These are phyloP conservation scores for Schrenkiella parvula DNA, from an alignment of 345 rosid genomes.

Conservation along the genomic window DNA sequence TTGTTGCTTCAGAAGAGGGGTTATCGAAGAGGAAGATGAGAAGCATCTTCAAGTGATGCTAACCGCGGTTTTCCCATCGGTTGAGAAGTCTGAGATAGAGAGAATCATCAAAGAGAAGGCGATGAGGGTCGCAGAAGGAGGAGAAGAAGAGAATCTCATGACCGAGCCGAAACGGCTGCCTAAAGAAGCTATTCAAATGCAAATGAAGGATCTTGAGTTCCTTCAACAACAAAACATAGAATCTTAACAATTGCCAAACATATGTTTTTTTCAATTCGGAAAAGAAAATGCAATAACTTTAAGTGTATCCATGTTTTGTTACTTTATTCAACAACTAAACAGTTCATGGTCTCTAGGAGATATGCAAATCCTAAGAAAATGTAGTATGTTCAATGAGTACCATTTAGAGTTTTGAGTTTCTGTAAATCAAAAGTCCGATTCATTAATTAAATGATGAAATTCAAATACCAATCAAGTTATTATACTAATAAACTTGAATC, in stretches of 20 bases:
- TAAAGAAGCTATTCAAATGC: constrained; percentile 71
- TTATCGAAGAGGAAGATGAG: constrained; percentile 74
- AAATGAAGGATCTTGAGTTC: constrained; percentile 93
- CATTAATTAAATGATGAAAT: background rate
- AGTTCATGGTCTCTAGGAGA: background rate
- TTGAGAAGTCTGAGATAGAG: constrained; percentile 45
- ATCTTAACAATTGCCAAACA: constrained; percentile 26
- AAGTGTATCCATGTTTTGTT: background rate
- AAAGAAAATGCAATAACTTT: background rate
- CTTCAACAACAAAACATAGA: constrained; percentile 67
- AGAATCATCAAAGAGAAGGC: constrained; percentile 65
- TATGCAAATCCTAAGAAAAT: background rate
- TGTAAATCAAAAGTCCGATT: background rate
- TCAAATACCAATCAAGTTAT: too few relatives aligned
- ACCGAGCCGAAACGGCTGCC: constrained; percentile 50
- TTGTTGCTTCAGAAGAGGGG: constrained; percentile 74
- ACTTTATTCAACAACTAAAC: background rate
- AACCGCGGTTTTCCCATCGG: constrained; percentile 64
- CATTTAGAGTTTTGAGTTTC: too few relatives aligned
- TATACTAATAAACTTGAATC: too few relatives aligned
- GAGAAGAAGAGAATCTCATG: constrained; percentile 37
- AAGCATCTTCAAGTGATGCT: constrained; percentile 56
- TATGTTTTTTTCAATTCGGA: background rate
- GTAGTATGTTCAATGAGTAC: too few relatives aligned
- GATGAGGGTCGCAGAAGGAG: constrained; percentile 50